phyloP scores from a whole-genome alignment of 305 asterid genomes.

The Solanum hybrid region DNA sequence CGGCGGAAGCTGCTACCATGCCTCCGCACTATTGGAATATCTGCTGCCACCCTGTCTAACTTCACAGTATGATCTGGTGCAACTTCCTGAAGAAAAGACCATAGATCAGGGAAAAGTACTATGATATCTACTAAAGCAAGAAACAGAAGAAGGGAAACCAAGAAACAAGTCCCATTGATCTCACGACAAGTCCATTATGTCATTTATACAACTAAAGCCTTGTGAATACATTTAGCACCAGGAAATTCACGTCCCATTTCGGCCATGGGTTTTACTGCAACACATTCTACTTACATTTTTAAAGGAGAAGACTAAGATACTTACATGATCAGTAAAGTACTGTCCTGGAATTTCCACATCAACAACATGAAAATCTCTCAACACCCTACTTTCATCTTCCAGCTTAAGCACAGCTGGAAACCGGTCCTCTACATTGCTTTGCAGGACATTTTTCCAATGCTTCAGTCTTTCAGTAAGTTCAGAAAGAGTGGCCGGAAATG shows the following conservation, averaged over 20 bases:
- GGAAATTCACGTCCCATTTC: neutral
- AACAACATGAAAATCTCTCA: slow-evolving; percentile 91
- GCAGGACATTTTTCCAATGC: slow-evolving; percentile 97
- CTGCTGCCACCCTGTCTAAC: slow-evolving; percentile 96
- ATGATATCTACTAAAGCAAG: neutral
- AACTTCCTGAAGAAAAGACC: slow-evolving; percentile 54
- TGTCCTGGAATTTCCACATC: slow-evolving; percentile 99
- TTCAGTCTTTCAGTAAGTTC: slow-evolving; percentile 90
- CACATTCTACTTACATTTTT: neutral
- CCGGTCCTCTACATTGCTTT: slow-evolving; percentile 95
- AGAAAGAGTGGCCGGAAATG: slow-evolving; percentile 91
- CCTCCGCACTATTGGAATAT: slow-evolving; percentile 93
- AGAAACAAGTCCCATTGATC: neutral
- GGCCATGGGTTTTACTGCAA: neutral
- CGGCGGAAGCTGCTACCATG: slow-evolving; percentile 99
- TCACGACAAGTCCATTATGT: neutral
- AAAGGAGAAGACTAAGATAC: neutral
- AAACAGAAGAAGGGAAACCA: neutral
- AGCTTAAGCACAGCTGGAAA: slow-evolving; percentile 93
- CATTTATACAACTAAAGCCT: neutral
- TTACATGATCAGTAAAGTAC: slow-evolving; percentile 89
- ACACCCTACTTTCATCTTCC: slow-evolving; percentile 99
- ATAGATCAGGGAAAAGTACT: neutral
- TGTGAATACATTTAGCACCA: neutral
- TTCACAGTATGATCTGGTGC: slow-evolving; percentile 98